phyloP scores from a whole-genome alignment of 2,329 filamentous ascomycete species.

The Trichoderma guizhouense region DNA sequence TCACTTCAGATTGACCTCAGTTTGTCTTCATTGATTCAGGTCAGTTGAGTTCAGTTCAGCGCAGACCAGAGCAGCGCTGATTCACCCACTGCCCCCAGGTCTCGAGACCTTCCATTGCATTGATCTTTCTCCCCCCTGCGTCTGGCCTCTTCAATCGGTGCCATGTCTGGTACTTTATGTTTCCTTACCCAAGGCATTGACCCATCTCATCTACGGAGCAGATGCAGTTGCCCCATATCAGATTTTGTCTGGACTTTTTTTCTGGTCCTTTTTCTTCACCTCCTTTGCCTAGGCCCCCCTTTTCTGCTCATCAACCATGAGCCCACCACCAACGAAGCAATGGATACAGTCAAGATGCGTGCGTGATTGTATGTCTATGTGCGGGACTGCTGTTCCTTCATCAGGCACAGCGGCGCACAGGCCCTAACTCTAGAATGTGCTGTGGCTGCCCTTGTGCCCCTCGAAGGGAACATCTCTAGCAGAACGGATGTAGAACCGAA shows the following conservation, averaged over 20 bases:
- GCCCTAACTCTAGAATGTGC: conserved; percentile 4
- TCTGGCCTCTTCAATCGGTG: background rate
- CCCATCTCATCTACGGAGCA: background rate
- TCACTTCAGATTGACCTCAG: background rate
- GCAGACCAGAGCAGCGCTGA: background rate
- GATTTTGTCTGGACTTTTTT: background rate
- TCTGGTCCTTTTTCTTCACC: background rate
- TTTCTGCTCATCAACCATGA: background rate
- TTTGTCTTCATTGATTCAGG: background rate
- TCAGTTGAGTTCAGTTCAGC: background rate
- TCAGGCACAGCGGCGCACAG: conserved; percentile 17
- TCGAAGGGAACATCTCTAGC: background rate
- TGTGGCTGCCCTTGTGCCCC: background rate
- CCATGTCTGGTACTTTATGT: background rate
- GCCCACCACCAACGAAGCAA: background rate
- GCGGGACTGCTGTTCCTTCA: conserved; percentile 14
- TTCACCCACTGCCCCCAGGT: background rate
- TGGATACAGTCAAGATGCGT: background rate
- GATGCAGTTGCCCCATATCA: conserved; percentile 15
- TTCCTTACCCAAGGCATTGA: background rate
- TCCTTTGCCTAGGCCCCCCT: background rate
- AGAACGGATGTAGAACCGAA: conserved; percentile 20
- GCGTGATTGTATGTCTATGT: background rate
- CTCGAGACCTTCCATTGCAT: background rate
- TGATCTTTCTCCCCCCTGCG: background rate